Evolutionary conservation across 2,329 filamentous ascomycete species (phyloP), one percentile per base, ranked within the genome.

Genomic region (Cordyceps fumosorosea): DNA sequence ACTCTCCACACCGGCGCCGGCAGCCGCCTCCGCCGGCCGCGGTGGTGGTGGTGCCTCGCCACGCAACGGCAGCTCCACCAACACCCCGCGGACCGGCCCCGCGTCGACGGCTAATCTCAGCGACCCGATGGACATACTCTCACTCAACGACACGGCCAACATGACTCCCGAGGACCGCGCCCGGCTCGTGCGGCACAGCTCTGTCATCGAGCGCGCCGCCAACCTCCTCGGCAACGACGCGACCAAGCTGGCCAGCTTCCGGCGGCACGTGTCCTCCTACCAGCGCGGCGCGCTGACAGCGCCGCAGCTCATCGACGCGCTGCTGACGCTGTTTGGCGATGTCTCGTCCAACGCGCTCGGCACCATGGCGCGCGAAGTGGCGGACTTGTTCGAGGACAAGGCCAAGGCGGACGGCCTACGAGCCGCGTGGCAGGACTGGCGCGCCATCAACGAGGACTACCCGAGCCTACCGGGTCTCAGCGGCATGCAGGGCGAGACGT

Each of bases 381-480:
- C 93, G 5, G 93, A 98, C 58, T 85, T 99, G 12, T 98, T 95
- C 68, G 93, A 99, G 68, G 89, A 96, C 67, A 82, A 88, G 56
- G 72, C 74, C 20, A 96, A 96, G 72, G 86, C 86, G 1, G 87
- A 89, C 58, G 81, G 79, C 0, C 78, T 99, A 3, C 84, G 92
- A 29, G 89, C 89, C 69, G 91, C 93, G 1, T 97, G 93, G 92
- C 91, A 91, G 68, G 90, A 96, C 75, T 97, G 93, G 91, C 90
- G 91, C 53, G 92, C 92, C 44, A 95, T 96, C 76, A 96, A 96
- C 67, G 93, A 97, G 74, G 93, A 97, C 72, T 98, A 97, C 68
- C 93, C 93, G 0, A 91, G 90, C 1, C 79, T 98, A 0, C 93
- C 93, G 1, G 89, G 89, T 0, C 82, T 90, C 0, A 83, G 84